These are phyloP conservation scores for Ascochyta koolunga DNA, from an alignment of 2,329 filamentous ascomycete genomes.

Conservation along the genomic window DNA sequence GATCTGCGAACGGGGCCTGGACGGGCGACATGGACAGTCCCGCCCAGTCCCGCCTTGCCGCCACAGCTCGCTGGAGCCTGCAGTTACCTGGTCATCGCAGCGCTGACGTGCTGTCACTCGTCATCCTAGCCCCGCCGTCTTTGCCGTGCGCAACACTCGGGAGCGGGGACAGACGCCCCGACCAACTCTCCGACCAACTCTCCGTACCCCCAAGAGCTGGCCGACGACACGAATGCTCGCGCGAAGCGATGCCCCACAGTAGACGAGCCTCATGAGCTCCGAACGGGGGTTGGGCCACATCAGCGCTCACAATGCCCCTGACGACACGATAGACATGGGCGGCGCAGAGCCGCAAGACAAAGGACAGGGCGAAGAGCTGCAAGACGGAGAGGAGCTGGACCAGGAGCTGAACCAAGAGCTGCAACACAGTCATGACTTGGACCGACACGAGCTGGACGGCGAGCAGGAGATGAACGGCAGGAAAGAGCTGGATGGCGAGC, in stretches of 20 bases:
- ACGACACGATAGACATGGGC: constrained; percentile 42
- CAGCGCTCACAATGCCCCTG: constrained; percentile 62
- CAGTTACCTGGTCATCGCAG: background rate
- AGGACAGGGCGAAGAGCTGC: too few relatives aligned
- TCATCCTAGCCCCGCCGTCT: background rate
- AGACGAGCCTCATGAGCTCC: constrained; percentile 70
- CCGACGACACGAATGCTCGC: constrained; percentile 18
- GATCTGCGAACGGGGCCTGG: constrained; percentile 9
- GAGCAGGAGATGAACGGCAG: too few relatives aligned
- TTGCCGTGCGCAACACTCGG: background rate
- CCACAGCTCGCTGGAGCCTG: constrained; percentile 2
- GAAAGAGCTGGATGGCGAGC: too few relatives aligned
- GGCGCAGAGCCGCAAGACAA: constrained; percentile 42
- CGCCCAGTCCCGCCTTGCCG: constrained; percentile 21
- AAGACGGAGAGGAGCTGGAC: constrained; percentile 23
- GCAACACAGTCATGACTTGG: too few relatives aligned
- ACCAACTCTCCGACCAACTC: background rate
- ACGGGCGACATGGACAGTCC: background rate
- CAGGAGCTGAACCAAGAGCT: too few relatives aligned
- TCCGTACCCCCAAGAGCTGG: too few relatives aligned
- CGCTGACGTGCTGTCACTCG: background rate
- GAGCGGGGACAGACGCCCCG: background rate
- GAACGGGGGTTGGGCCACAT: constrained; percentile 67
- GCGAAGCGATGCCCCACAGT: constrained; percentile 60
- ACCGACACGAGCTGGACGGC: too few relatives aligned